phyloP scores from a whole-genome alignment of 225 moss, liverwort and hornwort species.

The Neckera pumila region DNA sequence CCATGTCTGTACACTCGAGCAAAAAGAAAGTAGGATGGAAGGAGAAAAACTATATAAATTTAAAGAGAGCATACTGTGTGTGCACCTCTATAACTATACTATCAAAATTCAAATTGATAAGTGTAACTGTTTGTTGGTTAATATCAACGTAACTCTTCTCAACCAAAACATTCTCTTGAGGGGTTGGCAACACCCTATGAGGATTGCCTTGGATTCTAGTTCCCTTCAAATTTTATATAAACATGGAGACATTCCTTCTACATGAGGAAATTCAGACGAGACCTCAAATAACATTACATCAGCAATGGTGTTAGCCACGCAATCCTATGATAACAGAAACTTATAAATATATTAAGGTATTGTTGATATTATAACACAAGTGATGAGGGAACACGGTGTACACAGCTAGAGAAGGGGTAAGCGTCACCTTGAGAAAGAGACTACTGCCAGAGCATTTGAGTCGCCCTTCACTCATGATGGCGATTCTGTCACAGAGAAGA shows the following conservation, averaged over 20 bases:
- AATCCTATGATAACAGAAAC: neutral
- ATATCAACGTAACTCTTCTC: neutral
- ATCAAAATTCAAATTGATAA: neutral
- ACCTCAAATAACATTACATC: neutral
- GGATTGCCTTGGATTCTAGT: neutral
- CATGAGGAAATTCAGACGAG: neutral
- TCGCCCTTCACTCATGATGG: conserved; percentile 91
- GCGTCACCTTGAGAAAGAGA: conserved; percentile 73
- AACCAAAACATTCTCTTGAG: neutral
- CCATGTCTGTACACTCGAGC: neutral
- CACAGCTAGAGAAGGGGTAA: neutral
- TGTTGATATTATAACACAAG: neutral
- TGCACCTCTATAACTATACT: neutral
- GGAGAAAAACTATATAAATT: too few species aligned
- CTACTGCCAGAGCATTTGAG: conserved; percentile 93
- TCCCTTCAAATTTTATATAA: neutral
- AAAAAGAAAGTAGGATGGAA: neutral
- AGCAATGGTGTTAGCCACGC: too few species aligned
- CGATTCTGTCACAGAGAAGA: conserved; percentile 87
- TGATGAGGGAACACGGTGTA: neutral
- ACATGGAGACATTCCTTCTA: neutral
- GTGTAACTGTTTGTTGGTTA: neutral
- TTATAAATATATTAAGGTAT: neutral
- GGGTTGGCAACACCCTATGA: too few species aligned
- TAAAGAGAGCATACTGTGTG: neutral